A percentile compares a stretch with the other conserved stretches of the same genome.
phyloP scores from a whole-genome alignment of 148 eudicot genomes.

The Amaranthus palmeri region DNA sequence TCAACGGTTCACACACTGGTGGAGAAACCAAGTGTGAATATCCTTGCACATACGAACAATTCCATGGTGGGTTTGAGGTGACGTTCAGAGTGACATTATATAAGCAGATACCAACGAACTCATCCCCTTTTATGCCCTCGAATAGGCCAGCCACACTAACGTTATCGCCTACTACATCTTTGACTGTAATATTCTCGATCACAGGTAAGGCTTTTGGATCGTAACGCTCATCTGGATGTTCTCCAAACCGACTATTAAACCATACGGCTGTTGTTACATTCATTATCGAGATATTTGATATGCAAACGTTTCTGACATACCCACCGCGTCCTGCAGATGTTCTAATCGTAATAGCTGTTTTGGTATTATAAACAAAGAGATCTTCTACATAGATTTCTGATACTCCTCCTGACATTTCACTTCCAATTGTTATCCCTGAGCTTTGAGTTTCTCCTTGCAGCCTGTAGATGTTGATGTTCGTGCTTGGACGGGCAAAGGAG shows the following conservation, averaged over 20 bases:
- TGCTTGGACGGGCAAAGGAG: constrained; percentile 22
- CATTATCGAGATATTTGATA: constrained; percentile 22
- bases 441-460: constrained; percentile 23
- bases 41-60: constrained; percentile 25
- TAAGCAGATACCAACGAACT: constrained; percentile 18
- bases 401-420: constrained; percentile 53
- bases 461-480: constrained; percentile 24
- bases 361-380: constrained; percentile 32
- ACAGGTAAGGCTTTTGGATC: constrained; percentile 38
- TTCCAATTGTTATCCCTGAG: constrained; percentile 41
- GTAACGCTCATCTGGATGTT: constrained; percentile 39
- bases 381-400: constrained; percentile 32
- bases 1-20: constrained; percentile 10
- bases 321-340: constrained; percentile 42
- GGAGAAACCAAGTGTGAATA: constrained; percentile 19
- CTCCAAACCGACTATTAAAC: constrained; percentile 32
- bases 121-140: constrained; percentile 22
- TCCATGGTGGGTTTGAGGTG: constrained; percentile 18
- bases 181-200: constrained; percentile 23
- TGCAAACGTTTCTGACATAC: constrained; percentile 27
- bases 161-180: constrained; percentile 14
- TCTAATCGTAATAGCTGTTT: constrained; percentile 34
- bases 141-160: constrained; percentile 21
- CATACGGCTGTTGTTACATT: constrained; percentile 32
- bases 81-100: constrained; percentile 19